phyloP scores from a whole-genome alignment of 495 filamentous ascomycete species.

The Hypoxylon perforatum region DNA sequence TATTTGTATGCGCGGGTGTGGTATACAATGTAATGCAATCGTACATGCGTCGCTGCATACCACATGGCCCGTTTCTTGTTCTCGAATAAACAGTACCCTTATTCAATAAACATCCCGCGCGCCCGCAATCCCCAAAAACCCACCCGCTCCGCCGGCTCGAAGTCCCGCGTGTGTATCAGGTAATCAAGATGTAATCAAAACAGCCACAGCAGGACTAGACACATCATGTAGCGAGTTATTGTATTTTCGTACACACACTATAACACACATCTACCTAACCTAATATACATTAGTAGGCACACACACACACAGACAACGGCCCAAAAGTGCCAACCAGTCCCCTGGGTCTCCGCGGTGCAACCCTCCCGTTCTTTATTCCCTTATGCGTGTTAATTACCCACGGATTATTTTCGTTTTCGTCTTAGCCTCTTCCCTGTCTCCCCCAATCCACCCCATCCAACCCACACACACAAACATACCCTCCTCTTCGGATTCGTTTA shows the following conservation, averaged over 20 bases:
- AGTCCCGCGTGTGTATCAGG: slow-evolving; percentile 33
- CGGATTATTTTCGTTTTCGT: slow-evolving; percentile 14
- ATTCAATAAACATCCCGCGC: slow-evolving; percentile 1
- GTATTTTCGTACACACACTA: no score
- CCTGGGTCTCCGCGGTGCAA: slow-evolving; percentile 40
- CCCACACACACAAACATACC: no score
- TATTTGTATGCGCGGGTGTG: no score
- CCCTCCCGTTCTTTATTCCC: slow-evolving; percentile 9
- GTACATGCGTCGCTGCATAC: not conserved
- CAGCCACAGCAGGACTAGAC: no score
- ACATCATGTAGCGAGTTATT: no score
- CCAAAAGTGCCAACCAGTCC: slow-evolving; percentile 26
- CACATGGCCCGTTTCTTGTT: no score
- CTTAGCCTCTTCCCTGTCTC: not conserved
- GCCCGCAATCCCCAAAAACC: not conserved
- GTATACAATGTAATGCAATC: not conserved
- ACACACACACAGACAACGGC: no score
- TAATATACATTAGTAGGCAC: no score
- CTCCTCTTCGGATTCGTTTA: not conserved
- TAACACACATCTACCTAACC: no score
- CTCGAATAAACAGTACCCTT: not conserved
- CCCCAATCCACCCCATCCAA: no score
- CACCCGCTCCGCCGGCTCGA: slow-evolving; percentile 40
- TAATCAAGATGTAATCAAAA: slow-evolving; percentile 32
- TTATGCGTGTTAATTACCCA: slow-evolving; percentile 3